phyloP scores from a whole-genome alignment of 2,329 filamentous ascomycete genomes.

The Rhynchosporium secalis region DNA sequence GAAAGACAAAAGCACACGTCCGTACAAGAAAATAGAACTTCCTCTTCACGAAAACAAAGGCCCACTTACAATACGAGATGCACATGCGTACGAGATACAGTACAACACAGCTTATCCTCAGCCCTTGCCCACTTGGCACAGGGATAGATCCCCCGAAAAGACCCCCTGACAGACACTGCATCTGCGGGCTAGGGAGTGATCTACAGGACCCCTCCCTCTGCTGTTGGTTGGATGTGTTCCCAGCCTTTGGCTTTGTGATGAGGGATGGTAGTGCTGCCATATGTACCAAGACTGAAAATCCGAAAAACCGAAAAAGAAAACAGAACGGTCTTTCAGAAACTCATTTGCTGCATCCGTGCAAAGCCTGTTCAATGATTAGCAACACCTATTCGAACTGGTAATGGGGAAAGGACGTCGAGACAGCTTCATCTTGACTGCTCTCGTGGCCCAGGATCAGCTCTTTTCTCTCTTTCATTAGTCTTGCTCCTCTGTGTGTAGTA shows the following conservation, averaged over 20 bases:
- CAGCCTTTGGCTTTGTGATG: no score
- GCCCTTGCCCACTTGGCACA: conserved; percentile 6
- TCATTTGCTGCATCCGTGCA: no score
- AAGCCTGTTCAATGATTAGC: neutral
- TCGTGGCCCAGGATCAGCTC: neutral
- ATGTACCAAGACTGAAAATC: neutral
- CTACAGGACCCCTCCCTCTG: neutral
- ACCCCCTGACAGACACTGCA: conserved; percentile 3
- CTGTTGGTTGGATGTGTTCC: no score
- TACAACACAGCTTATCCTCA: neutral
- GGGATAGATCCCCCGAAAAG: neutral
- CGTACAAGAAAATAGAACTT: neutral
- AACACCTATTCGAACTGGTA: neutral
- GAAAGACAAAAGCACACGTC: neutral
- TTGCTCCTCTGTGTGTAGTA: neutral
- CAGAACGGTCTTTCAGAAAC: neutral
- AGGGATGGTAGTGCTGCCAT: no score
- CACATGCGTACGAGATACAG: neutral
- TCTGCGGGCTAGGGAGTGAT: neutral
- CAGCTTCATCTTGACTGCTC: neutral
- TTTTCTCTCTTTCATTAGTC: neutral
- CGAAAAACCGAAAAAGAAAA: neutral
- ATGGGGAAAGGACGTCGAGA: neutral
- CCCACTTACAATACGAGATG: neutral
- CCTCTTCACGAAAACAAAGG: neutral